Evolutionary conservation across 2,329 filamentous ascomycete species (phyloP).

Genomic region (Purpureocillium lavendulum): DNA sequence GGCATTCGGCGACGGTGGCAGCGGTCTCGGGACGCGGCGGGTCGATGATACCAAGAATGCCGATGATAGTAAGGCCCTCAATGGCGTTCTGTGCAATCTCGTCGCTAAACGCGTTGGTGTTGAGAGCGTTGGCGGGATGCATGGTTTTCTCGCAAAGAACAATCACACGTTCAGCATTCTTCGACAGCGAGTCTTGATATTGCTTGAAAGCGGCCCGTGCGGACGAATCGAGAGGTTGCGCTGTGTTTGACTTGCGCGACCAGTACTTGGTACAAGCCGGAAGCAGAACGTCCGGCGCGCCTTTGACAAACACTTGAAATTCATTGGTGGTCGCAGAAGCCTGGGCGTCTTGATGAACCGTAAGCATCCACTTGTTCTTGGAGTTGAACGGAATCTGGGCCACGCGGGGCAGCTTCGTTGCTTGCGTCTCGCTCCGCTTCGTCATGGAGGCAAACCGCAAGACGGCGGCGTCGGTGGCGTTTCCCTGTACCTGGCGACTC

Average conservation of each 20-base stretch:
- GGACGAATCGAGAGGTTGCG: conserved; percentile 24
- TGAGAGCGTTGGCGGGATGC: conserved; percentile 14
- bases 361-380: conserved; percentile 43
- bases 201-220: conserved; percentile 22
- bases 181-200: conserved; percentile 30
- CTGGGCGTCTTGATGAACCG: conserved; percentile 17
- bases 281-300: conserved; percentile 43
- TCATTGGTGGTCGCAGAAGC: conserved; percentile 5
- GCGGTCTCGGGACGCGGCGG: conserved; percentile 35
- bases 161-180: conserved; percentile 34
- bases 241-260: conserved; percentile 19
- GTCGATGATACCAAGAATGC: conserved; percentile 43
- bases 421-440: conserved; percentile 10
- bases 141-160: conserved; percentile 30
- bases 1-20: conserved; percentile 29
- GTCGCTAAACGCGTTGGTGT: conserved; percentile 41
- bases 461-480: conserved; percentile 34
- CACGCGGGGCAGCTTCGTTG: conserved; percentile 14
- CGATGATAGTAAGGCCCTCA: conserved; percentile 36
- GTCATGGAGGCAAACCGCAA: conserved; percentile 27
- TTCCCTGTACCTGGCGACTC: conserved; percentile 28
- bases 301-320: conserved; percentile 42
- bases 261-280: conserved; percentile 25
- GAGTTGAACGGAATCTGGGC: conserved; percentile 41
- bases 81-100: conserved; percentile 32